A percentile compares a stretch with the other conserved stretches of the same genome.
phyloP scores from a whole-genome alignment of 208 protist species.

The Acanthamoeba lenticulata region DNA sequence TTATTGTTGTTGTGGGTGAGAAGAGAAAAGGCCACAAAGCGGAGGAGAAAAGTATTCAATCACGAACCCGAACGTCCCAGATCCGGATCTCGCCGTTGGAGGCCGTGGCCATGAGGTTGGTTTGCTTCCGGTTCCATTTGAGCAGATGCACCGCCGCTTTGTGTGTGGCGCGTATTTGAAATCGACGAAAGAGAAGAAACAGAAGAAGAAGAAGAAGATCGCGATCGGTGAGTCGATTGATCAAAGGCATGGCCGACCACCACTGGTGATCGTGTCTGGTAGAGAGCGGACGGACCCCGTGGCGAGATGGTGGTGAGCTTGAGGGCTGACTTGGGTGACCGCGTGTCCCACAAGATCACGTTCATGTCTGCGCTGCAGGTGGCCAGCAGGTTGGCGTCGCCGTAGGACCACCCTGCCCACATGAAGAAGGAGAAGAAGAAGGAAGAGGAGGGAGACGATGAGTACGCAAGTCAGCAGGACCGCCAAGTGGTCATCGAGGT shows the following conservation, averaged over 20 bases:
- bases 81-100: background rate
- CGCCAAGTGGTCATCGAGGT: background rate
- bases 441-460: no score
- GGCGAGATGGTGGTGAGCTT: background rate
- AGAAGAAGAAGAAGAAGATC: no score
- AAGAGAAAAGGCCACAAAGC: no score
- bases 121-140: conserved; percentile 3
- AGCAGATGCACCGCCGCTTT: background rate
- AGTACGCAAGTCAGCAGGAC: no score
- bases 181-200: no score
- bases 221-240: no score
- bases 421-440: no score
- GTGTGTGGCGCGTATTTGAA: background rate
- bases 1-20: no score
- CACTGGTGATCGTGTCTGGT: background rate
- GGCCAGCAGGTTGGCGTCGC: background rate
- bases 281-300: background rate
- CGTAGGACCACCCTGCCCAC: background rate
- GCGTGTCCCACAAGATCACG: background rate
- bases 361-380: background rate
- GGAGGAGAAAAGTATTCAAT: no score
- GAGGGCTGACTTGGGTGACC: background rate
- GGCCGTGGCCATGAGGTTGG: background rate
- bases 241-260: no score
- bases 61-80: background rate